phyloP scores from a whole-genome alignment of 2,329 filamentous ascomycete genomes.

The Penicillium decumbens region DNA sequence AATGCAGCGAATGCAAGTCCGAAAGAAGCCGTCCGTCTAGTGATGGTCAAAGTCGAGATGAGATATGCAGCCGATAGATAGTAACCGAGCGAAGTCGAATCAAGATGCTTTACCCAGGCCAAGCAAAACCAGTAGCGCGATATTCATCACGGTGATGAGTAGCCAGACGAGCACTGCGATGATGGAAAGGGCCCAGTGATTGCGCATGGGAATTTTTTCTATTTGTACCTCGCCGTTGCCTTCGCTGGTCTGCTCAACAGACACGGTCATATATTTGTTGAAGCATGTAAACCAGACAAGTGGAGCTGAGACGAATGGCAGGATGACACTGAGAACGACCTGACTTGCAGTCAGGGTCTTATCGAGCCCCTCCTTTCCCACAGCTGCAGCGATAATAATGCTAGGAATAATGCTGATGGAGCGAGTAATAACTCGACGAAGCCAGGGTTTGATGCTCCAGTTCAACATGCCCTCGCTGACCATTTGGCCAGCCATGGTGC shows the following conservation, averaged over 20 bases:
- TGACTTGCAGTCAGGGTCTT: slow-evolving; percentile 70
- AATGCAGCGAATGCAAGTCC: neutral
- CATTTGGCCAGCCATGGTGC: slow-evolving; percentile 87
- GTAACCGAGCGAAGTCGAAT: neutral
- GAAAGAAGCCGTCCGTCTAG: neutral
- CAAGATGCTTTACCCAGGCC: slow-evolving; percentile 50
- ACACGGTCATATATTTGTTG: slow-evolving; percentile 72
- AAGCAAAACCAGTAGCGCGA: slow-evolving; percentile 66
- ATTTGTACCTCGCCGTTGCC: slow-evolving; percentile 27
- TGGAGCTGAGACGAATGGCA: slow-evolving; percentile 78
- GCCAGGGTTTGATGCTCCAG: slow-evolving; percentile 71
- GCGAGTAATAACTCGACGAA: slow-evolving; percentile 71
- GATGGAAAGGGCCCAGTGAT: slow-evolving; percentile 60
- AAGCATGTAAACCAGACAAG: slow-evolving; percentile 81
- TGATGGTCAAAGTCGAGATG: neutral
- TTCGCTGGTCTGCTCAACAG: slow-evolving; percentile 40
- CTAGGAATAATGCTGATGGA: slow-evolving; percentile 75
- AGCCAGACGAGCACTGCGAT: slow-evolving; percentile 65
- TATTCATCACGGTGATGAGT: slow-evolving; percentile 71
- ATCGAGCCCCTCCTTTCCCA: slow-evolving; percentile 66
- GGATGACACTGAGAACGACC: slow-evolving; percentile 69
- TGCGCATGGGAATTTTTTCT: slow-evolving; percentile 60
- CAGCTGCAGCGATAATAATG: slow-evolving; percentile 76
- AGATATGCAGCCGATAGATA: neutral
- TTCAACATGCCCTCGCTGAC: slow-evolving; percentile 76